A percentile compares a stretch with the other conserved stretches of the same genome.
These are phyloP conservation scores for Eucalyptus paniculata DNA, from an alignment of 345 rosid genomes.

Conservation along the genomic window DNA sequence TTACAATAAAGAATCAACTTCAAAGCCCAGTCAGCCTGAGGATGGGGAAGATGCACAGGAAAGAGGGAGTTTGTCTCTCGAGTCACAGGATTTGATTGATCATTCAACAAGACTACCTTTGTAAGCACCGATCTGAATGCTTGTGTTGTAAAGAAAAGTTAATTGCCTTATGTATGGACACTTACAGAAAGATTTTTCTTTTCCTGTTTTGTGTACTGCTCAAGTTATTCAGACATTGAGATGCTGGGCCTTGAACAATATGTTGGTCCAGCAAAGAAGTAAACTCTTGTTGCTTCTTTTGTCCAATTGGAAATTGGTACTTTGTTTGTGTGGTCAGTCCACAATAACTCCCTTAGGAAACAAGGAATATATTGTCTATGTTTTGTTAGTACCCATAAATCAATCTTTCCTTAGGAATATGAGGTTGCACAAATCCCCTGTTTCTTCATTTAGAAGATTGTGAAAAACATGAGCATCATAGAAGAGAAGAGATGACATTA, in stretches of 20 bases:
- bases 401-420: neutral
- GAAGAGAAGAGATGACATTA: neutral
- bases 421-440: neutral
- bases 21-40: conserved; percentile 5
- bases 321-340: neutral
- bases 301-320: neutral
- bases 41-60: conserved; percentile 10
- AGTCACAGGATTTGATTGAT: conserved; percentile 18
- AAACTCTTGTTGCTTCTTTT: neutral
- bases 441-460: neutral
- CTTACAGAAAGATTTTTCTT: neutral
- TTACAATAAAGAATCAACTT: neutral
- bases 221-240: neutral
- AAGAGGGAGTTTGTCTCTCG: conserved; percentile 8
- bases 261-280: neutral
- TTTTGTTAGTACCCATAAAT: neutral
- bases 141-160: neutral
- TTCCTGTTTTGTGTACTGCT: neutral
- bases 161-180: neutral
- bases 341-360: neutral
- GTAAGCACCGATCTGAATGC: conserved; percentile 23
- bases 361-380: neutral
- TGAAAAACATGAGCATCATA: neutral
- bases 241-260: neutral
- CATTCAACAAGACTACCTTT: conserved; percentile 17